phyloP scores from a whole-genome alignment of 225 moss, liverwort and hornwort genomes.

The Asterella californica region DNA sequence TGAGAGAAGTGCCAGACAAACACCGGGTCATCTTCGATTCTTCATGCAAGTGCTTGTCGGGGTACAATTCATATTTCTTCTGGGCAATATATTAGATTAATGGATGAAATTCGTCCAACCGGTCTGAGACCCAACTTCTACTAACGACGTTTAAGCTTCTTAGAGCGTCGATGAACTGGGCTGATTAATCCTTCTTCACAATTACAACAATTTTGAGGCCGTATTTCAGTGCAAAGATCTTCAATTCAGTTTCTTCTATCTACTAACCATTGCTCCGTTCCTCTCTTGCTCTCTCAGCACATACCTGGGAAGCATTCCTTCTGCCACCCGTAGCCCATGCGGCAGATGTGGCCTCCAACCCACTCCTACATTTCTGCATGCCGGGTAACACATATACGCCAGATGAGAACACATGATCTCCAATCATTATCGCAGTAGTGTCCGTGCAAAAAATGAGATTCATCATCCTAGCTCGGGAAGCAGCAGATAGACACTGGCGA shows the following conservation, averaged over 20 bases:
- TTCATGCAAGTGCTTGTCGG: slow-evolving; percentile 18
- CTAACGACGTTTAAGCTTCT: not conserved
- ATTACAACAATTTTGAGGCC: not conserved
- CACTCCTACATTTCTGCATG: slow-evolving; percentile 33
- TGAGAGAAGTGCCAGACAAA: slow-evolving; percentile 25
- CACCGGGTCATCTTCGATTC: not conserved
- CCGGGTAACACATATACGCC: not conserved
- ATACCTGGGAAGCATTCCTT: slow-evolving; percentile 42
- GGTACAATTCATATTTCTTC: not conserved
- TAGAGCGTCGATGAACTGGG: not conserved
- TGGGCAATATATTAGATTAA: not conserved
- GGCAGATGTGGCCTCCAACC: slow-evolving; percentile 27
- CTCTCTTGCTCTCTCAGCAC: slow-evolving; percentile 10
- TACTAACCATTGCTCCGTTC: not conserved
- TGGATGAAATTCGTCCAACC: not conserved
- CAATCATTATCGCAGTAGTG: not conserved
- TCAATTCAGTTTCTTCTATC: not conserved
- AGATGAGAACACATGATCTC: not conserved
- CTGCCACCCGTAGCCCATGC: slow-evolving; percentile 34
- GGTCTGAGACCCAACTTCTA: slow-evolving; percentile 9
- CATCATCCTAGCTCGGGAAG: not conserved
- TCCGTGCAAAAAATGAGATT: not conserved
- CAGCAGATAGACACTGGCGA: too few species aligned
- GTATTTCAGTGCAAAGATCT: not conserved
- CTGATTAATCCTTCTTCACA: slow-evolving; percentile 3